These are phyloP conservation scores for Serendipita indica DNA, from an alignment of 768 basidiomycete genomes.

Conservation along the genomic window DNA sequence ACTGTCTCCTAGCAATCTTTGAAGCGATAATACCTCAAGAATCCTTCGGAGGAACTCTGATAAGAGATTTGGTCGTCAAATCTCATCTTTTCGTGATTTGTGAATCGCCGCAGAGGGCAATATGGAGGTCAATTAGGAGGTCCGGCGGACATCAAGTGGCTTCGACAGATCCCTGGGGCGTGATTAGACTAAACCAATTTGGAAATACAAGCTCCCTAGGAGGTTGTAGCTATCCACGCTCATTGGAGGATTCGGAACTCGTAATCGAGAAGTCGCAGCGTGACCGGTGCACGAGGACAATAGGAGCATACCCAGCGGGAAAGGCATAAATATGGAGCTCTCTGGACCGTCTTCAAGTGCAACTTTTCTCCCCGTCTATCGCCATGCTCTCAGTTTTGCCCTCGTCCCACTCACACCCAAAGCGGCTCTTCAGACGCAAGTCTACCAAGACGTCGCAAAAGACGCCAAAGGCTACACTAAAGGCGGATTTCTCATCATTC, in stretches of 20 bases:
- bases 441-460: neutral
- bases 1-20: too few species aligned
- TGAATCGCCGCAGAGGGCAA: too few species aligned
- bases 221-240: too few species aligned
- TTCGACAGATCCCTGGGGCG: too few species aligned
- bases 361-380: neutral
- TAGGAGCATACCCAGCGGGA: neutral
- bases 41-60: too few species aligned
- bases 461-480: neutral
- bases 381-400: neutral
- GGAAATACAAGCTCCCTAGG: too few species aligned
- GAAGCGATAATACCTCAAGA: too few species aligned
- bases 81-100: too few species aligned
- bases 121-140: too few species aligned
- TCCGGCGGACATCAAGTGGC: too few species aligned
- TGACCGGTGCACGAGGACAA: neutral
- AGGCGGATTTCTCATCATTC: constrained; percentile 23
- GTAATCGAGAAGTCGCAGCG: neutral
- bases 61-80: too few species aligned
- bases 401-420: neutral
- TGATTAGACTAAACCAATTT: too few species aligned
- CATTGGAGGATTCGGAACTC: neutral
- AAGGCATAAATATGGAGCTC: neutral
- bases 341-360: neutral
- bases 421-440: neutral